Base-by-base conservation (phyloP, 176 grass and related monocot species). In the Miscanthus lutarioriparius region DNA sequence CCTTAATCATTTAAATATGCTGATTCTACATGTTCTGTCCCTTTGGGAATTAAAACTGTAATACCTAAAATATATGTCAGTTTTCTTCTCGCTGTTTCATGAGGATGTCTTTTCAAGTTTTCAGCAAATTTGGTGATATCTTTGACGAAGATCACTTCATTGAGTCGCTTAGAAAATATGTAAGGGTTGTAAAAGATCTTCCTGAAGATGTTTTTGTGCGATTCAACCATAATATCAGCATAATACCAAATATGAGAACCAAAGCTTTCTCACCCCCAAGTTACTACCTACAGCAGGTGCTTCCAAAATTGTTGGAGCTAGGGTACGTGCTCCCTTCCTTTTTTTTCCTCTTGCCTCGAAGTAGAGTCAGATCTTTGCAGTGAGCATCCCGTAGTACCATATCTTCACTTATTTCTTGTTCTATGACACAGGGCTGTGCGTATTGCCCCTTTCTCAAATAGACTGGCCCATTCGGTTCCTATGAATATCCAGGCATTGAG, bases 401-500 rank as follows among this genome's bases (percentile, higher is more conserved):
- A 1, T 44, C 65, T 84, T 82, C 53, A 67, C 64, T 65, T 38
- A 37, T 70, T 81, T 78, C 77, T 33, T 85, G 47, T 89, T 77
- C 49, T 43, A 15, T 80, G 70, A 67, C 70, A 80, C 87, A 98
- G 96, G 87, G 96, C 58, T 88, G 89, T 98, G 44, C 89, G 96
- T 32, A 95, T 98, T 85, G 93, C 96, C 61, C 96, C 96, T 71
- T 98, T 98, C 88, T 98, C 93, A 70, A 95, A 98, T 82, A 95
- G 96, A 87, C 83, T 98, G 83, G 87, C 89, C 45, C 91, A 92
- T 32, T 93, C 93, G 11, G 91, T 94, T 80, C 76, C 89, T 62
- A 39, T 87, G 33, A 86, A 81, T 79, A 87, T 95, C 74, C 91
- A 98, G 75, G 81, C 72, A 20, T 70, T 95, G 77, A 98, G 96